Percentiles rank a stretch among this genome's conserved stretches.
These are phyloP conservation scores for Hylodesmum podocarpum DNA, from an alignment of 306 rosid species.

Conservation along the genomic window DNA sequence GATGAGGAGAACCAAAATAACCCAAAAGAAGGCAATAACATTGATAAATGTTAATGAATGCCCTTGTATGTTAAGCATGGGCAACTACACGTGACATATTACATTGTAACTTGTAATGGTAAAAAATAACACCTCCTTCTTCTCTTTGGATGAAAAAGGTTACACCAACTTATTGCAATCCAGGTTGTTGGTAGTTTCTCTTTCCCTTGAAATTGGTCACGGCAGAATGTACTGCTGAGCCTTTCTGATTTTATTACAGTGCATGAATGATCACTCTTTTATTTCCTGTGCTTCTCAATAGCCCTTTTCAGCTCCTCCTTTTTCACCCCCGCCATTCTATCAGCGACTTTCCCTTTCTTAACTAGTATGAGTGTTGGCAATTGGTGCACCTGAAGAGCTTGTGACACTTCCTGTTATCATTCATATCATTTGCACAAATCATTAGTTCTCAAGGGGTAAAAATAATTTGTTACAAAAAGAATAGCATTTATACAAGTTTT, in stretches of 20 bases:
- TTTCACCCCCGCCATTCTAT: constrained; percentile 61
- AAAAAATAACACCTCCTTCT: constrained; percentile 16
- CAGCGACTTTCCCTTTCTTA: constrained; percentile 58
- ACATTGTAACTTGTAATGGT: constrained; percentile 1
- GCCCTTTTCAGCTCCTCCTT: constrained; percentile 64
- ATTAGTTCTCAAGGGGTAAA: constrained; percentile 13
- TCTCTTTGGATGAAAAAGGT: background rate
- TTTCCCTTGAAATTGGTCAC: background rate
- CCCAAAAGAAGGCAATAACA: constrained; percentile 1
- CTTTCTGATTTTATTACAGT: background rate
- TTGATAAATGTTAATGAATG: constrained; percentile 11
- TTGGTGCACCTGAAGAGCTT: constrained; percentile 55
- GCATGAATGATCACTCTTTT: constrained; percentile 16
- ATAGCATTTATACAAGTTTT: no score
- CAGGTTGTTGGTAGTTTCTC: background rate
- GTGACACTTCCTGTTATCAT: constrained; percentile 65
- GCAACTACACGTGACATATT: background rate
- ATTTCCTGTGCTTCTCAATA: constrained; percentile 61
- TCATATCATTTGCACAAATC: background rate
- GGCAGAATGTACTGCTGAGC: background rate
- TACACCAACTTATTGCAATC: constrained; percentile 30
- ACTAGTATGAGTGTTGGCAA: constrained; percentile 71
- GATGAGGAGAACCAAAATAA: background rate
- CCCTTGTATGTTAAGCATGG: background rate
- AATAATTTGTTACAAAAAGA: background rate